phyloP scores from a whole-genome alignment of 495 filamentous ascomycete species.

The Penicillium waksmanii region DNA sequence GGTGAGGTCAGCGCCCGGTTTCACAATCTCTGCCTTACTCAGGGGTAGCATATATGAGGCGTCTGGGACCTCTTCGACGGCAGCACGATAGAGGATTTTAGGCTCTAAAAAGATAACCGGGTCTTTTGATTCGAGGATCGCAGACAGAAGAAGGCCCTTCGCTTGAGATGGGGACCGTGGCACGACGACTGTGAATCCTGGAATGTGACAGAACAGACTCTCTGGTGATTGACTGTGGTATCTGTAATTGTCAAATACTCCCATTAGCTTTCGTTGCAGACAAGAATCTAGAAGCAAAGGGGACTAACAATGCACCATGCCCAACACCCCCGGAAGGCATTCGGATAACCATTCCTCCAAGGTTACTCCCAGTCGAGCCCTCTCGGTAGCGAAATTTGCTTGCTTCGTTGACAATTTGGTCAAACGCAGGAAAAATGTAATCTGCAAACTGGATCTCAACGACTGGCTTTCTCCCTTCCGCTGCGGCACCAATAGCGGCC shows the following conservation, averaged over 20 bases:
- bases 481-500: conserved; percentile 87
- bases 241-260: conserved; percentile 33
- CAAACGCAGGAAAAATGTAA: conserved; percentile 95
- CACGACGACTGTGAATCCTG: conserved; percentile 86
- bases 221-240: conserved; percentile 96
- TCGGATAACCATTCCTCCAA: conserved; percentile 81
- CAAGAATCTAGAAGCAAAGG: conserved; percentile 8
- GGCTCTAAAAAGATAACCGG: conserved; percentile 97
- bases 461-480: conserved; percentile 89
- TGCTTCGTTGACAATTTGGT: conserved; percentile 96
- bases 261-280: no score
- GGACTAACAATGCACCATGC: conserved; percentile 77
- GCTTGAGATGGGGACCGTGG: conserved; percentile 90
- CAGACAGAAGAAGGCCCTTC: conserved; percentile 80
- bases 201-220: conserved; percentile 87
- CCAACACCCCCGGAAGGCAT: conserved; percentile 96
- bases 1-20: conserved; percentile 81
- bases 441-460: conserved; percentile 99
- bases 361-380: conserved; percentile 67
- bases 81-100: conserved; percentile 92
- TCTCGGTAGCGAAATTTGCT: conserved; percentile 91
- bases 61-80: conserved; percentile 91
- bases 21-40: conserved; percentile 85
- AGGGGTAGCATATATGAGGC: conserved; percentile 84
- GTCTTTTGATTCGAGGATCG: conserved; percentile 82